Base-by-base conservation (phyloP, 2,329 filamentous ascomycete genomes). In the Malbranchea zuffiana region DNA sequence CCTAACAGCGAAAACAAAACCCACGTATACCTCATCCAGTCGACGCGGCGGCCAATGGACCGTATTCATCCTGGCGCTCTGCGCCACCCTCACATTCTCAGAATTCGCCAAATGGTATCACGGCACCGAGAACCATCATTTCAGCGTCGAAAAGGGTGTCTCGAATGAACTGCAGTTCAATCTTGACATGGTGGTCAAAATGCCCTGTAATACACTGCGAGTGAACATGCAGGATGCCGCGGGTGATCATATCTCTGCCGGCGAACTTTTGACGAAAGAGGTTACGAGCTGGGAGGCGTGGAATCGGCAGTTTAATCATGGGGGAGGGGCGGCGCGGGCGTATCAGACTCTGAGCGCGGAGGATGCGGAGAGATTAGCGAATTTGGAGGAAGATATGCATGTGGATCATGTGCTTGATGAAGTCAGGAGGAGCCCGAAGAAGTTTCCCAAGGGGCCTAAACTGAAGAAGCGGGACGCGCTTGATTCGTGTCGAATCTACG, bases 161-260 rank as follows among this genome's bases (percentile, higher is more conserved):
- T 80, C 82, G 2, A 85, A 85, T 60, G 72, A 78, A 44, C 74
- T 98, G 58, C 87, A 96, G 62, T 81, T 98, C 63, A 98, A 98
- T 65, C 67, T 98, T 40, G 90, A 98, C 61, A 69, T 92, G n/a
- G 83, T 96, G 4, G 71, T 98, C 32, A 72, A 72, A 35, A 98
- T 98, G 90, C 67, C 71, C 49, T 98, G 90, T 67, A 65, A 71
- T 40, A 80, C 92, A 55, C 65, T 98, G n/a, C 83, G 94, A 63
- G 69, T 98, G 61, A 96, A 98, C 63, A 87, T 98, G 34, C 90
- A 96, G 66, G 90, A 98, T 59, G 87, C 88, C 2, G 77, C 85
- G 0, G 87, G 90, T 35, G 90, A 98, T 60, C 78, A 83, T 45
- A 93, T 96, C 51, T 71, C 93, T 19, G 90, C 90, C 2, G 82